Evolutionary conservation across 129 eudicot species (phyloP), one percentile per base, ranked within the genome.

Genomic region (Silybum marianum): DNA sequence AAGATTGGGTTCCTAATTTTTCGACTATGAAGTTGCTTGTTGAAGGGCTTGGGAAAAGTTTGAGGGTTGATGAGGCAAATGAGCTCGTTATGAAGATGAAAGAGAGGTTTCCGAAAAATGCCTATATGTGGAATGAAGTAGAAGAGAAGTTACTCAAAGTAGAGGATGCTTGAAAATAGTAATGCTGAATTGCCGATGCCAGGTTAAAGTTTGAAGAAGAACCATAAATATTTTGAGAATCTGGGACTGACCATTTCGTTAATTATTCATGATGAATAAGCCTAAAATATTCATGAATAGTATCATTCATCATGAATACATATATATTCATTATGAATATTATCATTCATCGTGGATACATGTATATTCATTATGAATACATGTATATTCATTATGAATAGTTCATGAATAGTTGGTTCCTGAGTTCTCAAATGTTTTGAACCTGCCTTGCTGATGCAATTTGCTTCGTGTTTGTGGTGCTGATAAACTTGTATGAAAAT

Each of bases 21-120:
- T 60, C 90, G 13, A 90, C 92, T 48, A 94, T 94, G 98, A 92
- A 85, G 88, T 62, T 80, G 44, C 96, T 94, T 78, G 98, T 92
- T 23, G 79, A 87, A 30, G 98, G 98, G 77, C 86, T 94, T 51
- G 93, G 86, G 18, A 85, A 89, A 63, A 67, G 81, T 44, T 83
- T 79, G 2, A 92, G 82, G 84, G 85, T 86, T 54, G 87, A 88
- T 14, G 98, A 94, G 72, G 97, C 97, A 6, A 80, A 73, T 19
- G 89, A 84, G 83, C 83, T 94, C 69, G 87, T 94, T 13, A 76
- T 74, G 11, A 77, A 73, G 46, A 75, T 90, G 79, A 94, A 92
- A 81, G 90, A 91, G 90, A 92, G 83, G 51, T 91, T 92, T 74
- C 86, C 92, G 0, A 84, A 80, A 14, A 79, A 75, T 58, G 87